A percentile compares a stretch with the other conserved stretches of the same genome.
phyloP scores from a whole-genome alignment of 306 rosid species.

The Geum urbanum region DNA sequence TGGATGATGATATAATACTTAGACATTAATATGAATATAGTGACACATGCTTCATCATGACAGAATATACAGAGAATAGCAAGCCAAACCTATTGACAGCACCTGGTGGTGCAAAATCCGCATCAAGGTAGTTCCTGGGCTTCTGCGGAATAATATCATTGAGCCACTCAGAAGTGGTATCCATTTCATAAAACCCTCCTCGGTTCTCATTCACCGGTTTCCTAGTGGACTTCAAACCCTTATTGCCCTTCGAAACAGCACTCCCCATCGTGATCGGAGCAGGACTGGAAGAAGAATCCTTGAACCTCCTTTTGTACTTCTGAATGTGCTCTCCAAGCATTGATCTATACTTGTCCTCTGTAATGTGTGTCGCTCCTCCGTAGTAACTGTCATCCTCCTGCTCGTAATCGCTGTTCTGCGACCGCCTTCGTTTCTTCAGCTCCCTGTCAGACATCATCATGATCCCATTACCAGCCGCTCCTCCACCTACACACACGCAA shows the following conservation, averaged over 20 bases:
- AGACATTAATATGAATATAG: neutral
- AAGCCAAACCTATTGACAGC: constrained; percentile 58
- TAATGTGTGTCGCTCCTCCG: constrained; percentile 36
- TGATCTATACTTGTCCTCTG: constrained; percentile 78
- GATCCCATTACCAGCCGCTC: constrained; percentile 56
- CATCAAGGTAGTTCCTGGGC: constrained; percentile 48
- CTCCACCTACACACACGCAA: constrained; percentile 55
- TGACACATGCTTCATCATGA: neutral
- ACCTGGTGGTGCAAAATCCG: constrained; percentile 35
- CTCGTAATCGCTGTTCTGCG: constrained; percentile 60
- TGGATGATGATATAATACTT: constrained; percentile 13
- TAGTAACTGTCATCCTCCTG: constrained; percentile 51
- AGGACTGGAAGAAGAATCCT: constrained; percentile 61
- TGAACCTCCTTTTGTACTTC: constrained; percentile 80
- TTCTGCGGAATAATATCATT: constrained; percentile 52
- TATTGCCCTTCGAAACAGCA: constrained; percentile 41
- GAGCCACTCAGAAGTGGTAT: constrained; percentile 61
- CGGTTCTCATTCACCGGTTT: constrained; percentile 57
- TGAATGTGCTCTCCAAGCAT: constrained; percentile 96
- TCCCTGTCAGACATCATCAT: constrained; percentile 57
- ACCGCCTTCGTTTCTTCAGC: constrained; percentile 52
- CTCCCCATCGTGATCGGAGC: constrained; percentile 42
- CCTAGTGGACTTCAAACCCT: constrained; percentile 51
- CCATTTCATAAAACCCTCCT: constrained; percentile 53
- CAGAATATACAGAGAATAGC: constrained; percentile 22